These are phyloP conservation scores for Sphagnurus paluster DNA, from an alignment of 1,284 basidiomycete genomes.

Conservation along the genomic window DNA sequence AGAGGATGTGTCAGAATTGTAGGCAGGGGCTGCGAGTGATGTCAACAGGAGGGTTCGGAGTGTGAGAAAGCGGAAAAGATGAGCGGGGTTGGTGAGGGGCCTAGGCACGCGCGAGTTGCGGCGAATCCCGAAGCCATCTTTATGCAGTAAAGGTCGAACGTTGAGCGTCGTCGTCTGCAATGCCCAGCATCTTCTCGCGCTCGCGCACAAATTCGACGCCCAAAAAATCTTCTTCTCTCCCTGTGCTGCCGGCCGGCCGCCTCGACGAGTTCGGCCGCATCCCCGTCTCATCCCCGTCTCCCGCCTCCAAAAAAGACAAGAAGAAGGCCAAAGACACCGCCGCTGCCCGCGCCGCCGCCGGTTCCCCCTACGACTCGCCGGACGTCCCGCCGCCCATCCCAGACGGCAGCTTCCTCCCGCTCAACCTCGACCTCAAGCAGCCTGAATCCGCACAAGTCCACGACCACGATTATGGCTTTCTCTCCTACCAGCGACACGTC, in stretches of 20 bases:
- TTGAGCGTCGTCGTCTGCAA: slow-evolving; percentile 24
- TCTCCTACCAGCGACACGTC: slow-evolving; percentile 70
- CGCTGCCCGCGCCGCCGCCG: slow-evolving; percentile 28
- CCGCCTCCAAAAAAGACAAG: slow-evolving; percentile 48
- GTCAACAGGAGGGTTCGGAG: too few relatives aligned
- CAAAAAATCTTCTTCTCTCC: slow-evolving; percentile 28
- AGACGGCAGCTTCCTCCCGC: slow-evolving; percentile 63
- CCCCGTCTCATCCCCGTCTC: slow-evolving; percentile 31
- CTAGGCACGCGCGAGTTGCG: too few relatives aligned
- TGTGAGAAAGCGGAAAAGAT: too few relatives aligned
- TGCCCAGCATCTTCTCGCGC: slow-evolving; percentile 45
- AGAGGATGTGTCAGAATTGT: too few relatives aligned
- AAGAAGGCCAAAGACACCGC: slow-evolving; percentile 49
- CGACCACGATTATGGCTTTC: slow-evolving; percentile 67
- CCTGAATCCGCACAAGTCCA: slow-evolving; percentile 28
- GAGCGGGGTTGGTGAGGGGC: too few relatives aligned
- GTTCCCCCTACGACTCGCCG: slow-evolving; percentile 33
- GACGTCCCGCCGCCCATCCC: slow-evolving; percentile 41
- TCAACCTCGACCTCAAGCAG: slow-evolving; percentile 53
- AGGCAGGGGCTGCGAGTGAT: too few relatives aligned
- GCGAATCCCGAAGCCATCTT: too few relatives aligned
- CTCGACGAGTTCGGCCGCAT: slow-evolving; percentile 71
- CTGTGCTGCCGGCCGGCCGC: slow-evolving; percentile 22
- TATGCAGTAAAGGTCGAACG: too few relatives aligned
- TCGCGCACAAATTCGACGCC: slow-evolving; percentile 38